Evolutionary conservation across 169 alveolate species (phyloP).

Genomic region (Perkinsus olseni): DNA sequence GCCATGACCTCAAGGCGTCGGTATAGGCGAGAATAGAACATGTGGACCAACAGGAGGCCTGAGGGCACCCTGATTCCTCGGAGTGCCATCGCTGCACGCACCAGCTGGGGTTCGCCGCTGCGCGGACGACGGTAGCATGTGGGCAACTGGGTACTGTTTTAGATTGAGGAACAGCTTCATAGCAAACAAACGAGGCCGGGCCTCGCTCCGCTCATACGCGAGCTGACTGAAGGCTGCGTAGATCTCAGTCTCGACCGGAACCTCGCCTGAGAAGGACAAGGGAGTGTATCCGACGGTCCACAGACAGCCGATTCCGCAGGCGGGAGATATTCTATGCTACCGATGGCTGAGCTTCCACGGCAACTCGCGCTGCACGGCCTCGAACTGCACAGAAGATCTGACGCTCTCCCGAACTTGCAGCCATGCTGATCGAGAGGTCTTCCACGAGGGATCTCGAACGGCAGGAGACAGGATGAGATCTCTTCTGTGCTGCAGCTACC

Average conservation of each 20-base stretch:
- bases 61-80: background rate
- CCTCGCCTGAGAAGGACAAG: background rate
- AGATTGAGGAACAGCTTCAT: background rate
- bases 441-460: too few relatives aligned
- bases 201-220: background rate
- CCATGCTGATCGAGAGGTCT: too few relatives aligned
- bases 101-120: background rate
- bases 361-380: background rate
- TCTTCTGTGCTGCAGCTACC: too few relatives aligned
- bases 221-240: background rate
- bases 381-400: background rate
- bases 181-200: background rate
- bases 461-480: too few relatives aligned
- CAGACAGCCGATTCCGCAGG: too few relatives aligned
- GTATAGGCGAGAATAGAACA: background rate
- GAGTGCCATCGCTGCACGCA: background rate
- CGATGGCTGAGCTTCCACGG: background rate
- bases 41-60: background rate
- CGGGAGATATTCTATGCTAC: background rate
- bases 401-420: too few relatives aligned
- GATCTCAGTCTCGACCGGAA: background rate
- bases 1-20: background rate
- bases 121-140: background rate
- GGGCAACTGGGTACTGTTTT: background rate
- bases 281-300: too few relatives aligned